Percentiles rank a stretch among this genome's conserved stretches.
These are phyloP conservation scores for Scleroderma citrinum DNA, from an alignment of 768 basidiomycete species.

Conservation along the genomic window DNA sequence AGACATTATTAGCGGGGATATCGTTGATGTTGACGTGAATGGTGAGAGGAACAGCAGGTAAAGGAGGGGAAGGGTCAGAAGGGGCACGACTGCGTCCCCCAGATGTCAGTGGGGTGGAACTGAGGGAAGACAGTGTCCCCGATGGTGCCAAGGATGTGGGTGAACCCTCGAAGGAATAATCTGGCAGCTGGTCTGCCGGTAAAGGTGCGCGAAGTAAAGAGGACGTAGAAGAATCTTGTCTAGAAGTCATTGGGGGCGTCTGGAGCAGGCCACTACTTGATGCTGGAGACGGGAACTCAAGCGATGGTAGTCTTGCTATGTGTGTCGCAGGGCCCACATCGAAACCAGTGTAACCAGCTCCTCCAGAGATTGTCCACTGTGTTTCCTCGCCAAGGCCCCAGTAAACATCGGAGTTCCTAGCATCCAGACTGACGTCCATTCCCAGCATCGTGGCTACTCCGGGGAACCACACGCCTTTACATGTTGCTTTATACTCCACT, in stretches of 20 bases:
- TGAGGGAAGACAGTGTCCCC: conserved; percentile 33
- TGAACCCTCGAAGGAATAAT: conserved; percentile 70
- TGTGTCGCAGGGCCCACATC: conserved; percentile 42
- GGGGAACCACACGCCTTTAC: conserved; percentile 75
- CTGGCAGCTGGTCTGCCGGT: conserved; percentile 54
- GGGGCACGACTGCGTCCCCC: conserved; percentile 35
- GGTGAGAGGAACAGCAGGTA: conserved; percentile 61
- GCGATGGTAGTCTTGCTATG: conserved; percentile 42
- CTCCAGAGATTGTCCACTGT: conserved; percentile 61
- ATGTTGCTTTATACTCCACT: conserved; percentile 66
- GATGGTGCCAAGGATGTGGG: conserved; percentile 49
- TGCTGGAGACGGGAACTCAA: conserved; percentile 36
- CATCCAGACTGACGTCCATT: conserved; percentile 66
- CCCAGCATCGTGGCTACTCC: conserved; percentile 80
- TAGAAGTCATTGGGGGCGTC: conserved; percentile 21
- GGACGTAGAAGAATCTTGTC: conserved; percentile 43
- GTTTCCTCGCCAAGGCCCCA: conserved; percentile 52
- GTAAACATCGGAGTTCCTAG: conserved; percentile 59
- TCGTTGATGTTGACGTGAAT: conserved; percentile 80
- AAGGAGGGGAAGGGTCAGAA: conserved; percentile 26
- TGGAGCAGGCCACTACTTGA: conserved; percentile 16
- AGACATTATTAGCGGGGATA: conserved; percentile 56
- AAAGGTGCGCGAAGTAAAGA: conserved; percentile 75
- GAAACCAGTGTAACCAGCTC: conserved; percentile 66
- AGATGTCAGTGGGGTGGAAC: conserved; percentile 29